phyloP scores from a whole-genome alignment of 768 basidiomycete genomes.

The Steccherinum ochraceum region DNA sequence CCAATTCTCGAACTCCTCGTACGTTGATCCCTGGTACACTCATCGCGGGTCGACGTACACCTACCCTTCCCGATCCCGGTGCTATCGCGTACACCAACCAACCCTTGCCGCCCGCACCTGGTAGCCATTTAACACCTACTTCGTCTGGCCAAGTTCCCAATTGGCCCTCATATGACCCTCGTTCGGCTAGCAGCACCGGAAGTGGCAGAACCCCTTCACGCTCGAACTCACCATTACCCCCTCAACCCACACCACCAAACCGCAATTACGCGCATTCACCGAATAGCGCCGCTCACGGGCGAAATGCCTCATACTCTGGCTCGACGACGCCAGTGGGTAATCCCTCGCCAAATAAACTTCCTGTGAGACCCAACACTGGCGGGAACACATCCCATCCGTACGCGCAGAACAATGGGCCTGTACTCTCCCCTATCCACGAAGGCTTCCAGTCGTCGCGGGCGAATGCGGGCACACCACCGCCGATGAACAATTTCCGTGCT shows the following conservation, averaged over 20 bases:
- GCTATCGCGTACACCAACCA: constrained; percentile 27
- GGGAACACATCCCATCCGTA: constrained; percentile 49
- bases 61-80: constrained; percentile 45
- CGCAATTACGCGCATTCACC: constrained; percentile 23
- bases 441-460: constrained; percentile 37
- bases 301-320: constrained; percentile 46
- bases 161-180: constrained; percentile 9
- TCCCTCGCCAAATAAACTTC: constrained; percentile 35
- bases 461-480: constrained; percentile 36
- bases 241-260: constrained; percentile 29
- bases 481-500: constrained; percentile 24
- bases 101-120: constrained; percentile 28
- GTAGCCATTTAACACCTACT: constrained; percentile 21
- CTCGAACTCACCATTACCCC: constrained; percentile 28
- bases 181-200: not conserved
- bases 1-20: constrained; percentile 24
- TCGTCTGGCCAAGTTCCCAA: constrained; percentile 14
- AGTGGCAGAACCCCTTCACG: constrained; percentile 9
- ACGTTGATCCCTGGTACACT: constrained; percentile 13
- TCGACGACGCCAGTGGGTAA: constrained; percentile 32
- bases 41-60: constrained; percentile 40
- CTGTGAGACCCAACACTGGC: constrained; percentile 36
- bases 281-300: constrained; percentile 34
- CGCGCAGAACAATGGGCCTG: constrained; percentile 29
- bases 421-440: constrained; percentile 71